Base-by-base conservation (phyloP, 768 basidiomycete genomes). In the Paxillus ammoniavirescens region DNA sequence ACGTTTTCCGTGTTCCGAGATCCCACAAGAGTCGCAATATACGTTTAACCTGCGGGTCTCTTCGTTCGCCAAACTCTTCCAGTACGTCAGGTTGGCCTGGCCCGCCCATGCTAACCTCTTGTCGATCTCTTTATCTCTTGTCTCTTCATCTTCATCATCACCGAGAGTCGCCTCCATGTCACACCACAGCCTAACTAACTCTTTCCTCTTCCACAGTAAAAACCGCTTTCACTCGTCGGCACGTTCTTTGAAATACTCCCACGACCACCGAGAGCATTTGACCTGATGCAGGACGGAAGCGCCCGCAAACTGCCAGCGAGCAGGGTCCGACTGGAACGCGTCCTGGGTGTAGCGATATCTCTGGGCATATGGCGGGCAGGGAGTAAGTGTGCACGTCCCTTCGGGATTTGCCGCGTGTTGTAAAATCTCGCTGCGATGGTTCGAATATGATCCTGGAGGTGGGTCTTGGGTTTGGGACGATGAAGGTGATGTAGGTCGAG, bases 261-360 rank as follows among this genome's bases (percentile, higher is more conserved):
- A 72, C 3, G 69, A 65, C 64, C 67, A 72, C 5, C 50, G 33
- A 31, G 58, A 54, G 36, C 56, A 56, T 12, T 66, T 63, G 9
- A 65, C 58, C 10, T 61, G 43, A 47, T 65, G 52, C 37, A 50
- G 42, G 15, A 63, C 59, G 9, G 68, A 64, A 0, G 55, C 49
- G 13, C 65, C 52, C 1, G 73, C 74, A 47, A 66, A 74, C 5
- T 49, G 59, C 73, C 73, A 75, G 8, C 70, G 52, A 0, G 71
- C 64, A 3, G 57, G 64, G 53, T 69, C 65, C 15, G 23, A 42
- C 13, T 36, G 40, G 28, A 42, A 51, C 2, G 43, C 50, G 26
- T 51, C 30, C n/a, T 14, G 14, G 14, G 50, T 8, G n/a, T 51
- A 51, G 14, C 50, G 50, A 26, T 42, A 51, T 10, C 30, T 23